These are phyloP conservation scores for Aspergillus texensis DNA, from an alignment of 2,329 filamentous ascomycete genomes.

Conservation along the genomic window DNA sequence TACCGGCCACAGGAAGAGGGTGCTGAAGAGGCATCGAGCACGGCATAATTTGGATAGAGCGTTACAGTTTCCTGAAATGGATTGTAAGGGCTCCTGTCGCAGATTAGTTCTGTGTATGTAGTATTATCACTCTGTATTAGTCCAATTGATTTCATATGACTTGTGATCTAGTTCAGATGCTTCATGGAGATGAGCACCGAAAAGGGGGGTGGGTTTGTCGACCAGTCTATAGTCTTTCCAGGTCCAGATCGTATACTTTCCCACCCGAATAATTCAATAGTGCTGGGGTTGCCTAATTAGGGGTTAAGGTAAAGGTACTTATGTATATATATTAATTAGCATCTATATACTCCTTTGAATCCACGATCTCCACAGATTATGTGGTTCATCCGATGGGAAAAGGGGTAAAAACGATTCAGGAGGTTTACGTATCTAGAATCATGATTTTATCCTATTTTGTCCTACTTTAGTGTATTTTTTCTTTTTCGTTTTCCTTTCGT, in stretches of 20 bases:
- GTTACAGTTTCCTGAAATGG: neutral
- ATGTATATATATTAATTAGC: neutral
- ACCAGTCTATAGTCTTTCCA: neutral
- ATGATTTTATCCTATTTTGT: neutral
- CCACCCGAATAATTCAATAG: neutral
- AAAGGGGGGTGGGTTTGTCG: too few relatives aligned
- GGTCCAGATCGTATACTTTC: neutral
- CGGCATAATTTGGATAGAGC: neutral
- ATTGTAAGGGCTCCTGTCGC: neutral
- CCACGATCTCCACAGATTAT: constrained; percentile 2
- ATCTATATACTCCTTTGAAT: neutral
- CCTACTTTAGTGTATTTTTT: neutral
- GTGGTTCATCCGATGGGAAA: neutral
- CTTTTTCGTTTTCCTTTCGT: neutral
- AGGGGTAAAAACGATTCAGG: neutral
- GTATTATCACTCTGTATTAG: constrained; percentile 8
- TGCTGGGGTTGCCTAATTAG: neutral
- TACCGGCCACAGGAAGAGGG: constrained; percentile 39
- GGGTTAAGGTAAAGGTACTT: neutral
- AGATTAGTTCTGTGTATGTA: constrained; percentile 7
- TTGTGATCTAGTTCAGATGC: neutral
- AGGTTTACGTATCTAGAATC: neutral
- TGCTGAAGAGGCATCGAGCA: constrained; percentile 10
- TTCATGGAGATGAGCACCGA: neutral
- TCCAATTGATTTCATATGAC: neutral